A percentile compares a stretch with the other conserved stretches of the same genome.
Conservation (phyloP, 2,329 filamentous ascomycete species). For the Clarireedia hainanense region DNA sequence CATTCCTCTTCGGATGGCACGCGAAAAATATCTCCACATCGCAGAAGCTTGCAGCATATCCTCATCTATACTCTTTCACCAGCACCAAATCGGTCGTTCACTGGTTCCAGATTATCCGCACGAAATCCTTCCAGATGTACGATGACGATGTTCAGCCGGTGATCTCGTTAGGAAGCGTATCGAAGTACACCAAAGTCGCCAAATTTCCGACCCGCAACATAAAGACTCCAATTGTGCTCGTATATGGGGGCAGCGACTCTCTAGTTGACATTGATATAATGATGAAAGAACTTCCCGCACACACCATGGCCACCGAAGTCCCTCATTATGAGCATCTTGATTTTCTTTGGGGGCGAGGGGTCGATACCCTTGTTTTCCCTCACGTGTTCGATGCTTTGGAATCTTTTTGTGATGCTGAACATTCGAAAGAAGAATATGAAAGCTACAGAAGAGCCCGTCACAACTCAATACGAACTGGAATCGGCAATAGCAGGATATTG, state of each 20-base stretch:
- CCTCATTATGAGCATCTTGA: constrained; percentile 94
- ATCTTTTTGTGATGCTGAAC: constrained; percentile 52
- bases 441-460: constrained; percentile 36
- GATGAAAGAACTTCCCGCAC: constrained; percentile 76
- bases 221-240: constrained; percentile 84
- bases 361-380: constrained; percentile 76
- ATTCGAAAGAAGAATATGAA: constrained; percentile 53
- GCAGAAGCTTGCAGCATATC: constrained; percentile 92
- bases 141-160: constrained; percentile 86
- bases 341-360: constrained; percentile 87
- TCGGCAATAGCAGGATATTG: constrained; percentile 9
- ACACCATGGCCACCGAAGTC: constrained; percentile 80
- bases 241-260: constrained; percentile 91
- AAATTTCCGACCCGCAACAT: constrained; percentile 97
- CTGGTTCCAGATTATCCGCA: constrained; percentile 99
- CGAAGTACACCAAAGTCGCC: constrained; percentile 91
- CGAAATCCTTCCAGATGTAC: constrained; percentile 95
- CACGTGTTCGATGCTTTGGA: constrained; percentile 83
- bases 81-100: constrained; percentile 96
- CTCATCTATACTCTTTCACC: constrained; percentile 93
- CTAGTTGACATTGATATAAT: constrained; percentile 90
- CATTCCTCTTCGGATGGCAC: constrained; percentile 85
- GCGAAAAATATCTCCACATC: constrained; percentile 73
- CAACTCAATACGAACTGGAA: constrained; percentile 19
- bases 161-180: constrained; percentile 59